Conservation (phyloP, 306 rosid genomes). For the Quercus rubra region DNA sequence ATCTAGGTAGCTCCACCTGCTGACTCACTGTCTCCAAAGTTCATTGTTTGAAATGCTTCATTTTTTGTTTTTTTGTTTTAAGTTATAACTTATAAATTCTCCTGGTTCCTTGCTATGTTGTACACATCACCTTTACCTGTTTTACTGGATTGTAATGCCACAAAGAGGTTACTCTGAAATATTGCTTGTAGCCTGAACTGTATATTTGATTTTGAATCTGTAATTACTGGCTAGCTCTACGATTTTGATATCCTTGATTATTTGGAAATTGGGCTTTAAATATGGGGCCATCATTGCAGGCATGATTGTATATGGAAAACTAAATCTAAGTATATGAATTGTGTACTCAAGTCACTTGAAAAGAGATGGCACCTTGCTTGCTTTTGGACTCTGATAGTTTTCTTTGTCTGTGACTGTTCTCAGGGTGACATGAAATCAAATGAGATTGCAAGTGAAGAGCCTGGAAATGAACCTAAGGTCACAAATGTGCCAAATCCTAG, state of each 20-base stretch:
- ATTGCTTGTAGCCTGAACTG: neutral
- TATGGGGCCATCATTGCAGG: neutral
- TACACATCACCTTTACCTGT: neutral
- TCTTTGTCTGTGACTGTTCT: slow-evolving; percentile 24
- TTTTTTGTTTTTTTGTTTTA: neutral
- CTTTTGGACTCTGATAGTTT: slow-evolving; percentile 21
- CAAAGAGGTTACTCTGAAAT: neutral
- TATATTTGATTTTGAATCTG: neutral
- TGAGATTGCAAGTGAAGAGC: slow-evolving; percentile 50
- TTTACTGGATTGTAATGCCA: neutral
- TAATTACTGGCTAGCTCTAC: neutral
- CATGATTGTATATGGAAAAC: neutral
- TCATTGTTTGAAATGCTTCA: neutral
- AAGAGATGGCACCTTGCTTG: slow-evolving; percentile 23
- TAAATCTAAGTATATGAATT: slow-evolving; percentile 2
- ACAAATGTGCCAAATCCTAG: slow-evolving; percentile 40
- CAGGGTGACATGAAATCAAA: slow-evolving; percentile 64
- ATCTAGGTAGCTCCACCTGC: neutral
- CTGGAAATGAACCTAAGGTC: slow-evolving; percentile 45
- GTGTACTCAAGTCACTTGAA: neutral
- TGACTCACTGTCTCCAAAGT: neutral
- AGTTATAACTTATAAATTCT: neutral
- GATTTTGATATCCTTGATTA: neutral
- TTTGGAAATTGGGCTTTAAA: neutral
- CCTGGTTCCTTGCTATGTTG: neutral